phyloP scores from a whole-genome alignment of 257 asterid species.

The Capsicum rhomboideum region DNA sequence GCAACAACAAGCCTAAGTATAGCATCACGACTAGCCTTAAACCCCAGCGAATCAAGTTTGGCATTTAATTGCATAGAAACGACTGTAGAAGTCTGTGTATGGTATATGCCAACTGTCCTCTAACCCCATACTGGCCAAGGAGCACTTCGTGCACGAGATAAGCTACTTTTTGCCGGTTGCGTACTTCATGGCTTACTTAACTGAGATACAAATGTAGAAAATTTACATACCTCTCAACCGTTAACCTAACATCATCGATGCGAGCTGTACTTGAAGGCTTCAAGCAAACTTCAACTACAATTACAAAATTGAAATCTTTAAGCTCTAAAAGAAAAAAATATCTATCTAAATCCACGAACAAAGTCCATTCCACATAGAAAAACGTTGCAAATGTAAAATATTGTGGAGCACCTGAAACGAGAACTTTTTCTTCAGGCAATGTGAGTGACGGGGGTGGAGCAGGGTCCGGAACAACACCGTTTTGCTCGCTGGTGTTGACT shows the following conservation, averaged over 20 bases:
- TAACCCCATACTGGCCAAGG: neutral
- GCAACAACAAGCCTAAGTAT: neutral
- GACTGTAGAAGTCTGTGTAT: neutral
- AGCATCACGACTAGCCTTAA: neutral
- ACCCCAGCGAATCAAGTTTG: neutral
- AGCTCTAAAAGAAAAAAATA: slow-evolving; percentile 1
- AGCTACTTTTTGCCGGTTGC: neutral
- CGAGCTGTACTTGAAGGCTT: slow-evolving; percentile 71
- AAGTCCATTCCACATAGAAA: neutral
- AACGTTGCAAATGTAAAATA: neutral
- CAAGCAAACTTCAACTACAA: slow-evolving; percentile 82
- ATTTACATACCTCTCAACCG: slow-evolving; percentile 62
- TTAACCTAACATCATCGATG: slow-evolving; percentile 51
- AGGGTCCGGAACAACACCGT: slow-evolving; percentile 34
- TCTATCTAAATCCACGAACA: neutral
- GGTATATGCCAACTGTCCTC: neutral
- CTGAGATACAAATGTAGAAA: neutral
- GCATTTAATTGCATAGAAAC: neutral
- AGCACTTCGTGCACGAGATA: neutral
- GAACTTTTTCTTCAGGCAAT: slow-evolving; percentile 41
- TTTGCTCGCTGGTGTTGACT: slow-evolving; percentile 29
- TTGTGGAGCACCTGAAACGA: slow-evolving; percentile 56
- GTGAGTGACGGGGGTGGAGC: slow-evolving; percentile 22
- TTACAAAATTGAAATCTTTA: slow-evolving; percentile 1
- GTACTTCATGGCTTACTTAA: neutral